These are phyloP conservation scores for Ceratopteris richardii DNA, from an alignment of 75 land plant genomes.

Conservation along the genomic window DNA sequence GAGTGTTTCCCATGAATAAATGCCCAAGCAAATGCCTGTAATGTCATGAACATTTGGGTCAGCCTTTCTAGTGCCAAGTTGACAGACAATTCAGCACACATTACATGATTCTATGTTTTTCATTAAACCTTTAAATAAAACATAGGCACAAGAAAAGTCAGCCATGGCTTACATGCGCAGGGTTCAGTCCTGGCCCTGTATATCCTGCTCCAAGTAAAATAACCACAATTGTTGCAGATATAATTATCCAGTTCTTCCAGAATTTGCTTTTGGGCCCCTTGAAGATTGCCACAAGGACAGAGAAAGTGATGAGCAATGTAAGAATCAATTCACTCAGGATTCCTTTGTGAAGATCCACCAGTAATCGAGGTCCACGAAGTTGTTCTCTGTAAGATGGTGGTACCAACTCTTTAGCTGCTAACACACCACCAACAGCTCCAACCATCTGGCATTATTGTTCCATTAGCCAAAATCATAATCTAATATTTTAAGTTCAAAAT, in stretches of 20 bases:
- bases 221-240: constrained; percentile 42
- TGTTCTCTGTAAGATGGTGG: constrained; percentile 50
- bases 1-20: constrained; percentile 2
- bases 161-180: constrained; percentile 52
- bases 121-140: neutral
- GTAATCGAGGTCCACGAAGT: constrained; percentile 63
- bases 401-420: constrained; percentile 53
- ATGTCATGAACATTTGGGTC: neutral
- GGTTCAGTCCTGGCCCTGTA: constrained; percentile 94
- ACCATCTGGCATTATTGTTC: no score
- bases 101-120: neutral
- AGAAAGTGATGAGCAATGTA: constrained; percentile 58
- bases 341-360: constrained; percentile 67
- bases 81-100: neutral
- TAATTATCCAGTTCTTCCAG: constrained; percentile 45
- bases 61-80: neutral
- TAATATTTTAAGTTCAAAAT: no score
- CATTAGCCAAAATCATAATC: no score
- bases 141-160: neutral
- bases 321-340: constrained; percentile 65
- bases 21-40: constrained; percentile 22
- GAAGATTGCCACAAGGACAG: constrained; percentile 41
- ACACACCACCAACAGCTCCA: constrained; percentile 68
- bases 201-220: constrained; percentile 52
- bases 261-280: constrained; percentile 38